phyloP scores from a whole-genome alignment of 2,329 filamentous ascomycete genomes.

The Rhinocladiella mackenziei region DNA sequence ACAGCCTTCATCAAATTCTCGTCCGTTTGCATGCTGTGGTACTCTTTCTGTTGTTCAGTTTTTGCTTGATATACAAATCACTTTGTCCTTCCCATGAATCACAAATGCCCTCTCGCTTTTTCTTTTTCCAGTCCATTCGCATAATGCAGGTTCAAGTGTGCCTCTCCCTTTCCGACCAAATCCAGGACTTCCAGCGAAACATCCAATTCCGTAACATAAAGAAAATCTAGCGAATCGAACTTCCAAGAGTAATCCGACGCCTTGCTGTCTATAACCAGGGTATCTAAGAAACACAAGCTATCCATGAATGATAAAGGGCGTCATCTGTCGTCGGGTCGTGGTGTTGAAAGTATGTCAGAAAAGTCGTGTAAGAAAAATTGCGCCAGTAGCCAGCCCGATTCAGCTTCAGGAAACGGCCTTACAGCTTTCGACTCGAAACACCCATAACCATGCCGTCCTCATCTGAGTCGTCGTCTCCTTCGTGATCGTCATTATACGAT shows the following conservation, averaged over 20 bases:
- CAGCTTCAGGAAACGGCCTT: no score
- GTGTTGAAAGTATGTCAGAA: background rate
- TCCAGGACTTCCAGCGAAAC: background rate
- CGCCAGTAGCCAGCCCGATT: no score
- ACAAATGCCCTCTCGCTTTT: slow-evolving; percentile 1
- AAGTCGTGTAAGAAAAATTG: no score
- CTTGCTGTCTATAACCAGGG: slow-evolving; percentile 24
- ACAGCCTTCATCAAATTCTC: slow-evolving; percentile 2
- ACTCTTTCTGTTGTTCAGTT: background rate
- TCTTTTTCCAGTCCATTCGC: background rate
- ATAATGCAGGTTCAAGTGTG: background rate
- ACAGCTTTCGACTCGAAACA: slow-evolving; percentile 17
- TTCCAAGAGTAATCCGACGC: slow-evolving; percentile 6
- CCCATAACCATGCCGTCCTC: slow-evolving; percentile 29
- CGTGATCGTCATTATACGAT: slow-evolving; percentile 17
- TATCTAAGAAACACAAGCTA: slow-evolving; percentile 20
- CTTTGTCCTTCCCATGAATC: background rate
- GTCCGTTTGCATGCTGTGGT: background rate
- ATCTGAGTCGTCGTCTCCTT: slow-evolving; percentile 25
- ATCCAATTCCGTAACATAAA: slow-evolving; percentile 3
- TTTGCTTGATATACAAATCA: slow-evolving; percentile 4
- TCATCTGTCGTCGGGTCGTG: slow-evolving; percentile 1
- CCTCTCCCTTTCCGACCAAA: slow-evolving; percentile 1
- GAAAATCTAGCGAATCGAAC: background rate
- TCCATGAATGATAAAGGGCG: background rate